These are phyloP conservation scores for Calonectria fujianensis DNA, from an alignment of 2,329 filamentous ascomycete species.

Conservation along the genomic window DNA sequence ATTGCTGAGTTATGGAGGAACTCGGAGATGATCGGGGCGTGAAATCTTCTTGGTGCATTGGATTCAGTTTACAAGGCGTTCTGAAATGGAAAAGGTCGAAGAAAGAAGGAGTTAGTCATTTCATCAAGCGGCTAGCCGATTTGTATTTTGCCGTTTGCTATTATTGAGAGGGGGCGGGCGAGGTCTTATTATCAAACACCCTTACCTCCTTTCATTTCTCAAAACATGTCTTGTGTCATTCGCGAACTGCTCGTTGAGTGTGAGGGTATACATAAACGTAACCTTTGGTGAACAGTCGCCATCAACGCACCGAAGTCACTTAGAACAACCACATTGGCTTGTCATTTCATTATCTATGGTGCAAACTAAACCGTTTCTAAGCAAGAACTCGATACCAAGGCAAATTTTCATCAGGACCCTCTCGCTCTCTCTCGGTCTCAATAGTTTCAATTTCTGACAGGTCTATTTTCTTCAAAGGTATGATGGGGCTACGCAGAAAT, in stretches of 20 bases:
- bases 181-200: no score
- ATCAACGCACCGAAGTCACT: no score
- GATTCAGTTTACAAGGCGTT: neutral
- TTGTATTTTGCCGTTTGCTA: neutral
- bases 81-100: neutral
- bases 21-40: conserved; percentile 9
- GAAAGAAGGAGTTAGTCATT: neutral
- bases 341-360: neutral
- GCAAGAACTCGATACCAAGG: conserved; percentile 13
- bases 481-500: neutral
- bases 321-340: neutral
- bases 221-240: no score
- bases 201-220: no score
- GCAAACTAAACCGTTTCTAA: neutral
- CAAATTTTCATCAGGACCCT: neutral
- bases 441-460: conserved; percentile 1
- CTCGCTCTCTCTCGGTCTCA: neutral
- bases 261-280: no score
- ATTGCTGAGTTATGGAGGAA: conserved; percentile 14
- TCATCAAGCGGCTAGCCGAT: neutral
- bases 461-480: neutral
- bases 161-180: neutral
- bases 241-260: no score
- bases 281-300: no score
- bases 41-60: neutral